phyloP scores from a whole-genome alignment of 2,329 filamentous ascomycete genomes.

The Lasiodiplodia theobromae region DNA sequence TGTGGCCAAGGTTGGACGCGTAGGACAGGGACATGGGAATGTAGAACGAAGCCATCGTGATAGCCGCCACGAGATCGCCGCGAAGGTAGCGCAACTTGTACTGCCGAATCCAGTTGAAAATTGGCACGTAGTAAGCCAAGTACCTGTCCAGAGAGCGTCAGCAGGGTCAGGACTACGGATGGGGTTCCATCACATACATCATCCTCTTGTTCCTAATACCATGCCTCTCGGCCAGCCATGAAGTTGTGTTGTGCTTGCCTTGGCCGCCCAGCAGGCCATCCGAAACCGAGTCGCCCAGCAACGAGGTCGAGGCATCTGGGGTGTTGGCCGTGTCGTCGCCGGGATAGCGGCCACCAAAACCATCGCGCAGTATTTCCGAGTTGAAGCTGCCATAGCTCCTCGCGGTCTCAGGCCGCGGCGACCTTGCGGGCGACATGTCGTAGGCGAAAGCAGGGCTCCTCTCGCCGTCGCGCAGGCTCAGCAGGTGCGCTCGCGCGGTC shows the following conservation, averaged over 20 bases:
- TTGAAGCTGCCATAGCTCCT: conserved; percentile 60
- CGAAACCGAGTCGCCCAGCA: conserved; percentile 52
- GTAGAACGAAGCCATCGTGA: conserved; percentile 99
- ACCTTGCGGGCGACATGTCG: conserved; percentile 75
- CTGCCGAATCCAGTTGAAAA: conserved; percentile 87
- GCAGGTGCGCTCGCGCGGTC: conserved; percentile 48
- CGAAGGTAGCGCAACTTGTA: conserved; percentile 83
- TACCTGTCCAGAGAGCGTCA: conserved; percentile 64
- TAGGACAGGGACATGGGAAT: conserved; percentile 96
- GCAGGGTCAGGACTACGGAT: not conserved
- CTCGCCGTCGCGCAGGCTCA: conserved; percentile 48
- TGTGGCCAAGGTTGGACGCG: conserved; percentile 88
- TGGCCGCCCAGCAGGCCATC: conserved; percentile 55
- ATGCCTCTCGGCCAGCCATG: conserved; percentile 73
- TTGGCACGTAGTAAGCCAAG: conserved; percentile 89
- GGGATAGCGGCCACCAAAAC: conserved; percentile 45
- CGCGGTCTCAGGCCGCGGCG: conserved; percentile 67
- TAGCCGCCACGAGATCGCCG: conserved; percentile 84
- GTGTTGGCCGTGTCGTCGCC: conserved; percentile 41
- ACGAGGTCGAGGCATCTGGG: conserved; percentile 46
- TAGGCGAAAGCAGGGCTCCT: conserved; percentile 53
- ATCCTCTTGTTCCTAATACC: conserved; percentile 75
- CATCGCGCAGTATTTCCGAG: conserved; percentile 37
- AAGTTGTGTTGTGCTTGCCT: conserved; percentile 76
- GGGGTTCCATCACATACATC: conserved; percentile 64